Evolutionary conservation across 2,329 filamentous ascomycete species (phyloP).

Genomic region (Ophiostoma australiae): DNA sequence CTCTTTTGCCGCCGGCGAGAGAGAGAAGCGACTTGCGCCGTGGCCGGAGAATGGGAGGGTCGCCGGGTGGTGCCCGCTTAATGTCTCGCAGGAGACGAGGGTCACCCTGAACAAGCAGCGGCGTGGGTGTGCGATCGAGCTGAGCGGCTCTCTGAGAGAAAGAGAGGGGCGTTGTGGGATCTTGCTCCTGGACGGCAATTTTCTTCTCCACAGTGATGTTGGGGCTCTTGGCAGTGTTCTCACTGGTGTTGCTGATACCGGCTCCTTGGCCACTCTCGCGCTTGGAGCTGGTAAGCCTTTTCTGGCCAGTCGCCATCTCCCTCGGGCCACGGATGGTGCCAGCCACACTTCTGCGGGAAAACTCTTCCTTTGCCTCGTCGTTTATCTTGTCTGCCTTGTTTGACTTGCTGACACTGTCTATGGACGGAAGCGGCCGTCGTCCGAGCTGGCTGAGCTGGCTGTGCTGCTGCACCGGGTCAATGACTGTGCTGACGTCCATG

Average conservation of each 20-base stretch:
- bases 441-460: not conserved
- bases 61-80: constrained; percentile 39
- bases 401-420: not conserved
- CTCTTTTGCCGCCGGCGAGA: not conserved
- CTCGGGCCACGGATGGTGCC: not conserved
- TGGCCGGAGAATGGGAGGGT: constrained; percentile 32
- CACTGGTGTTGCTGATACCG: not conserved
- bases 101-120: constrained; percentile 37
- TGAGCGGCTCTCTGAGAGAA: constrained; percentile 24
- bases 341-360: not conserved
- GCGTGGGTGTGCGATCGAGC: constrained; percentile 22
- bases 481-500: not conserved
- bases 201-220: not conserved
- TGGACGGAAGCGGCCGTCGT: not conserved
- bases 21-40: constrained; percentile 29
- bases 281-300: not conserved
- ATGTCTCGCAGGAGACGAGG: constrained; percentile 38
- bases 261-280: not conserved
- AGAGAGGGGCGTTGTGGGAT: constrained; percentile 16
- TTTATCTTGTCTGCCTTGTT: not conserved
- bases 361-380: not conserved
- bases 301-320: not conserved
- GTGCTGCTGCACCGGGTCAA: not conserved
- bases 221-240: not conserved
- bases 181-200: not conserved